phyloP scores from a whole-genome alignment of 176 grass and related monocot genomes.

The Hsuehochloa calcarea region DNA sequence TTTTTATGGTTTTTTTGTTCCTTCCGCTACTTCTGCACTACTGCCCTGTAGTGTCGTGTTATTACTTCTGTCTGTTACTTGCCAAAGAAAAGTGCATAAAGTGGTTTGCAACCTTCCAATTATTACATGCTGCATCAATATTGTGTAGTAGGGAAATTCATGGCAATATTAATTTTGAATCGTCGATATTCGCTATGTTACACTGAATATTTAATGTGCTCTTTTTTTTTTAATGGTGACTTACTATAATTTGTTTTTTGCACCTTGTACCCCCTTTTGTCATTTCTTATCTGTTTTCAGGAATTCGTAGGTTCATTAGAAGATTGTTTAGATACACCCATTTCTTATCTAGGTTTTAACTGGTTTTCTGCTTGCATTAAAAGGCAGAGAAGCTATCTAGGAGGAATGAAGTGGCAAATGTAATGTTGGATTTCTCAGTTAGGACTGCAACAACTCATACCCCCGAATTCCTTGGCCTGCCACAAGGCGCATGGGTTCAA shows the following conservation, averaged over 20 bases:
- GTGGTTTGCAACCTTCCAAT: not conserved
- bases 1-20: conserved; percentile 6
- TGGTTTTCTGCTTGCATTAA: conserved; percentile 40
- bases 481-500: conserved; percentile 85
- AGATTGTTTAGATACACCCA: not conserved
- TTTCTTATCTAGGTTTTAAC: conserved; percentile 32
- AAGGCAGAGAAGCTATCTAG: conserved; percentile 83
- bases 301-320: not conserved
- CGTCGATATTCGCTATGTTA: conserved; percentile 5
- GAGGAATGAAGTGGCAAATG: conserved; percentile 82
- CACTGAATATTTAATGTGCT: not conserved
- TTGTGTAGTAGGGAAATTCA: not conserved
- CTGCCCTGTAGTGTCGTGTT: not conserved
- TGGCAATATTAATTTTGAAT: not conserved
- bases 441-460: conserved; percentile 92
- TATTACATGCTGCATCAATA: conserved; percentile 23
- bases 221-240: not conserved
- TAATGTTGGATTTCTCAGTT: conserved; percentile 85
- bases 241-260: not conserved
- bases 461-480: conserved; percentile 88
- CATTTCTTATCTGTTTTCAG: not conserved
- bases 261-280: not conserved
- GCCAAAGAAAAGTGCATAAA: not conserved
- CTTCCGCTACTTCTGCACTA: conserved; percentile 20
- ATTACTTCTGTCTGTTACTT: not conserved